These are phyloP conservation scores for Fusarium albidum DNA, from an alignment of 2,329 filamentous ascomycete genomes.

Conservation along the genomic window DNA sequence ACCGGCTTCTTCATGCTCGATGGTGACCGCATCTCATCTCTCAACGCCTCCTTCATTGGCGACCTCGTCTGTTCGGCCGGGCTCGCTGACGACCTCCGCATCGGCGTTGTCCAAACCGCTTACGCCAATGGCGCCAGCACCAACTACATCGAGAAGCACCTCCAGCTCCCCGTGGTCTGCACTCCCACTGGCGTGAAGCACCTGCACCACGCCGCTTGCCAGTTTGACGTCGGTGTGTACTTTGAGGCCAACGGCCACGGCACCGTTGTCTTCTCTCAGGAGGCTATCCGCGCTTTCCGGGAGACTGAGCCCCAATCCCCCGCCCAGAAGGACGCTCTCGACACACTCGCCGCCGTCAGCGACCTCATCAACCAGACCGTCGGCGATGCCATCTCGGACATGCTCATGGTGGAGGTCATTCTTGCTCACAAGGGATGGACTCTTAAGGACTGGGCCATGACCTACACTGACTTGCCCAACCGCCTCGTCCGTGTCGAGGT, in stretches of 20 bases:
- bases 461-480: slow-evolving; percentile 94
- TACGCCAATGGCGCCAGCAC: slow-evolving; percentile 98
- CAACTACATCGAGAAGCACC: slow-evolving; percentile 85
- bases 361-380: slow-evolving; percentile 99
- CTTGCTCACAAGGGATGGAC: slow-evolving; percentile 95
- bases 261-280: slow-evolving; percentile 91
- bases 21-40: slow-evolving; percentile 94
- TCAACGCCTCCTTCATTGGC: slow-evolving; percentile 91
- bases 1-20: slow-evolving; percentile 91
- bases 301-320: slow-evolving; percentile 87
- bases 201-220: slow-evolving; percentile 93
- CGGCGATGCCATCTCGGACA: slow-evolving; percentile 93
- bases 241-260: slow-evolving; percentile 99
- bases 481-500: slow-evolving; percentile 94
- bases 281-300: slow-evolving; percentile 80
- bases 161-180: slow-evolving; percentile 89
- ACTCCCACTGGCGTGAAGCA: slow-evolving; percentile 97
- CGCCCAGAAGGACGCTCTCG: slow-evolving; percentile 87
- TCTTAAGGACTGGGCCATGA: slow-evolving; percentile 88
- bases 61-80: slow-evolving; percentile 85
- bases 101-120: slow-evolving; percentile 95
- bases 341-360: slow-evolving; percentile 81
- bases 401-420: slow-evolving; percentile 95
- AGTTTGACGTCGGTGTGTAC: slow-evolving; percentile 96
- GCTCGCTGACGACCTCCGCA: slow-evolving; percentile 80